Evolutionary conservation across 2,329 filamentous ascomycete genomes (phyloP).

Genomic region (Aureobasidium sp.): DNA sequence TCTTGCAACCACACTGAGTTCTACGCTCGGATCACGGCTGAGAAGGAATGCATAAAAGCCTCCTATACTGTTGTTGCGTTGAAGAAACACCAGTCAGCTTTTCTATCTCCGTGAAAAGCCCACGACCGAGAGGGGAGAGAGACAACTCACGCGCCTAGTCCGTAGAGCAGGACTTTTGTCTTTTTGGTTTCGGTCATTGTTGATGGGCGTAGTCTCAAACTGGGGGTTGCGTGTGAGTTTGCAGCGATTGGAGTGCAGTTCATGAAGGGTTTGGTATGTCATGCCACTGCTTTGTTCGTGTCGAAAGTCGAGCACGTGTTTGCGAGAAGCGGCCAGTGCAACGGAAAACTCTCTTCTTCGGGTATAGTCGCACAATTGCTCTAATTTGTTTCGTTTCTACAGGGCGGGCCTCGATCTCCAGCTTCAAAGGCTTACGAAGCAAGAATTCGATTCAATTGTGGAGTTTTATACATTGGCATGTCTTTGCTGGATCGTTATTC

Average conservation of each 20-base stretch:
- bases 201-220: background rate
- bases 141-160: constrained; percentile 44
- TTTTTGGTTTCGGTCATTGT: background rate
- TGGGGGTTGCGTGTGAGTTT: background rate
- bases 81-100: background rate
- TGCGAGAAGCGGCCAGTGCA: constrained; percentile 2
- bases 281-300: background rate
- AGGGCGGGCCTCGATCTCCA: background rate
- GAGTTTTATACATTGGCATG: background rate
- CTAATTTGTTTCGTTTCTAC: background rate
- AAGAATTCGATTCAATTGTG: background rate
- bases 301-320: background rate
- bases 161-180: constrained; percentile 40
- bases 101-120: background rate
- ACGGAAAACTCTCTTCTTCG: background rate
- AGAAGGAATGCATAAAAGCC: constrained; percentile 51
- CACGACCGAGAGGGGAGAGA: background rate
- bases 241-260: background rate
- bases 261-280: background rate
- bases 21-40: constrained; percentile 32
- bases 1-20: constrained; percentile 36
- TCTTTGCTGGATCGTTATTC: background rate
- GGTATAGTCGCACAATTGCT: background rate
- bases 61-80: constrained; percentile 37
- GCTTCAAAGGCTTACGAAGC: background rate